Base-by-base conservation (phyloP, 768 basidiomycete genomes). In the Termitomyces sp. region DNA sequence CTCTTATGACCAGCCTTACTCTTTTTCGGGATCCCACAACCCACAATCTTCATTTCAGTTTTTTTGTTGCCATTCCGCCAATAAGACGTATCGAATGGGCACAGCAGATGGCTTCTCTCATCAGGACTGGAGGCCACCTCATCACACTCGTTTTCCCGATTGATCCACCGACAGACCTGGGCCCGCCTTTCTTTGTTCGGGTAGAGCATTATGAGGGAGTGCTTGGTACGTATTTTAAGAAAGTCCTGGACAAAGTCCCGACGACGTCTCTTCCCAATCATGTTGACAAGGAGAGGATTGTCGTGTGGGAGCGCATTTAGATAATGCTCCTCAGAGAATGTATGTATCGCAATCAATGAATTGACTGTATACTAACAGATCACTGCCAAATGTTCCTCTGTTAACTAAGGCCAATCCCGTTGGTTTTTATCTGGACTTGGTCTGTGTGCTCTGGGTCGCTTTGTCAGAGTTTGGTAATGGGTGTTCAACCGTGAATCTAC, bases 1-100 rank as follows among this genome's bases (percentile, higher is more conserved):
- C 22, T 32, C 16, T 22, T 25, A 7, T 39, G 27, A 39, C 25
- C 22, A 22, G 31, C 9, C 12, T 41, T 40, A n/a, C n/a, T n/a
- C n/a, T n/a, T n/a, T n/a, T n/a, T n/a, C n/a, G n/a, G n/a, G n/a
- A n/a, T 10, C 11, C 5, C 5, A 10, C 3, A 7, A 16, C 4
- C 12, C 20, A 31, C n/a, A 10, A 13, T n/a, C 20, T 18, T 11
- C 11, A 6, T 22, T 7, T 47, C 31, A 86, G 84, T 1, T 88
- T 89, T 70, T 89, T 91, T 65, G 84, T 84, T 40, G 87, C 88
- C 3, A 81, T 91, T 23, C 81, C 81, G 0, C 87, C 84, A 0
- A 56, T 68, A 1, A 70, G 65, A 32, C 76, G 88, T 10, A 41
- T 57, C 2, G 75, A 75, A 15, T 88, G 86, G 86, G 88, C 79